phyloP scores from a whole-genome alignment of 805 yeast genomes.

The Sugiyamaella smithiae region DNA sequence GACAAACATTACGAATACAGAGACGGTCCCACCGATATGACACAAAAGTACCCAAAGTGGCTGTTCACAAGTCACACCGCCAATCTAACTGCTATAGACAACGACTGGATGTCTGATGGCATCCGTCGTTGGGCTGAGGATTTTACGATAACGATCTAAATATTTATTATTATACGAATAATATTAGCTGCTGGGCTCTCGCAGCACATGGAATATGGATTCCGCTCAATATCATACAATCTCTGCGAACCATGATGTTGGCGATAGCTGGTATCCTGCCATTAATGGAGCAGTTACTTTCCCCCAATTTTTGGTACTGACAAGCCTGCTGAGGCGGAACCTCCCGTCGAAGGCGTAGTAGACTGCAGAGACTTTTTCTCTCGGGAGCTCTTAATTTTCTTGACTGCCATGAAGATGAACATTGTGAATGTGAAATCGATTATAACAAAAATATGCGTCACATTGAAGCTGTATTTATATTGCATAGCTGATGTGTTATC shows the following conservation, averaged over 20 bases:
- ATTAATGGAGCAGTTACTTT: too few relatives aligned
- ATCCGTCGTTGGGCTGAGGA: not conserved
- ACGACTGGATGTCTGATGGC: not conserved
- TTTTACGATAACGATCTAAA: conserved; percentile 1
- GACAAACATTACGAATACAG: not conserved
- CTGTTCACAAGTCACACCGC: not conserved
- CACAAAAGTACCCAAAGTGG: not conserved
- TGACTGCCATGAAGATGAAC: not conserved
- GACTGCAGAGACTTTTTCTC: too few relatives aligned
- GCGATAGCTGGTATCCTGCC: too few relatives aligned
- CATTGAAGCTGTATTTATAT: not conserved
- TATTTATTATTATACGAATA: not conserved
- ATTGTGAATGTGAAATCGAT: not conserved
- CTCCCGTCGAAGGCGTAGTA: too few relatives aligned
- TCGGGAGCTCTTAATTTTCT: not conserved
- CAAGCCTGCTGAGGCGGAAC: too few relatives aligned
- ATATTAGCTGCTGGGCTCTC: too few relatives aligned
- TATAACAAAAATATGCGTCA: not conserved
- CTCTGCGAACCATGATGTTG: too few relatives aligned
- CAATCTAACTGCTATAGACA: not conserved
- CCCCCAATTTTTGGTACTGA: too few relatives aligned
- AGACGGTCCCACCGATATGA: not conserved
- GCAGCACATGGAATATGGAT: too few relatives aligned
- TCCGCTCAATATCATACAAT: too few relatives aligned
- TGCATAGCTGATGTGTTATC: not conserved